Evolutionary conservation across 345 rosid genomes (phyloP).

Genomic region (Populus pruinosa): DNA sequence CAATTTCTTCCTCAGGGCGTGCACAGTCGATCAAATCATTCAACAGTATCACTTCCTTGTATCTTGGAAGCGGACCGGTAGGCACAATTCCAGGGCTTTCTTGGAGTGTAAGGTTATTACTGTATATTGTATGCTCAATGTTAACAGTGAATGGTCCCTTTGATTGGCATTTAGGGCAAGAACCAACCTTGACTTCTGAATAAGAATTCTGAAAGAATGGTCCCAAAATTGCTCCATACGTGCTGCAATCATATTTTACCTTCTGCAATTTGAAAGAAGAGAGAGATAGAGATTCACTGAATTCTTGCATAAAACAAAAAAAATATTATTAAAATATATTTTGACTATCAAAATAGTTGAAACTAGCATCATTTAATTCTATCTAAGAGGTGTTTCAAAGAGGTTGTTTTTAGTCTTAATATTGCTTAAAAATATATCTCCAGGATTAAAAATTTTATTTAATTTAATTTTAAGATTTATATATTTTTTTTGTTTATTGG

Average conservation of each 20-base stretch:
- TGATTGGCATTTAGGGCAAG: slow-evolving; percentile 96
- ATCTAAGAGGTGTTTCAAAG: too few relatives aligned
- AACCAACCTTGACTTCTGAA: slow-evolving; percentile 96
- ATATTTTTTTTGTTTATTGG: too few relatives aligned
- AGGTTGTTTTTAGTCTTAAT: too few relatives aligned
- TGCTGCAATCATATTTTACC: slow-evolving; percentile 95
- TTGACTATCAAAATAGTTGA: too few relatives aligned
- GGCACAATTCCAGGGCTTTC: slow-evolving; percentile 99
- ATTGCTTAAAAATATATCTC: too few relatives aligned
- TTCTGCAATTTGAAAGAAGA: slow-evolving; percentile 93
- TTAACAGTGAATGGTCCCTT: slow-evolving; percentile 96
- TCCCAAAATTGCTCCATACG: slow-evolving; percentile 84
- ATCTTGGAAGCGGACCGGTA: slow-evolving; percentile 97
- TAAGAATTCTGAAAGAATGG: slow-evolving; percentile 96
- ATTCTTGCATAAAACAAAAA: too few relatives aligned
- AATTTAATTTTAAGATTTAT: too few relatives aligned
- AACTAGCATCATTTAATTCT: too few relatives aligned
- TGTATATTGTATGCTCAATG: slow-evolving; percentile 90
- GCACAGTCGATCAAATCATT: slow-evolving; percentile 97
- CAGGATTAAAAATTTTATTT: too few relatives aligned
- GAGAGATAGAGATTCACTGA: too few relatives aligned
- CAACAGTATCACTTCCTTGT: slow-evolving; percentile 90
- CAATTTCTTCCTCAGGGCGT: slow-evolving; percentile 96
- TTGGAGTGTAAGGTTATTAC: slow-evolving; percentile 91
- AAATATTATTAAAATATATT: too few relatives aligned